Percentiles rank a stretch among this genome's conserved stretches.
phyloP scores from a whole-genome alignment of 2,329 filamentous ascomycete species.

The Venturia aucupariae region DNA sequence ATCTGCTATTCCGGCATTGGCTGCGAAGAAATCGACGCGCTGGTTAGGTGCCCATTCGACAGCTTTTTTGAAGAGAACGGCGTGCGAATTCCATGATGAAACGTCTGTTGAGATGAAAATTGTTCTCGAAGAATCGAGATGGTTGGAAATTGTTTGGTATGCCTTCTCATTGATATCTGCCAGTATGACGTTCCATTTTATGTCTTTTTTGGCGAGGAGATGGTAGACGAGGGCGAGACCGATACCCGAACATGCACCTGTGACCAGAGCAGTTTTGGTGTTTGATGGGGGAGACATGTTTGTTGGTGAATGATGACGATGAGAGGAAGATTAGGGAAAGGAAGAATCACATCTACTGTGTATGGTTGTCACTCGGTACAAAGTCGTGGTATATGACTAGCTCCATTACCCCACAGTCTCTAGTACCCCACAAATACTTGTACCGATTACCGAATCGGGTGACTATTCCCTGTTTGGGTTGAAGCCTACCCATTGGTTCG shows the following conservation, averaged over 20 bases:
- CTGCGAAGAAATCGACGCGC: slow-evolving; percentile 8
- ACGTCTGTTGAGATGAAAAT: slow-evolving; percentile 7
- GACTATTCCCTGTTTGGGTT: neutral
- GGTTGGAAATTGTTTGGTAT: neutral
- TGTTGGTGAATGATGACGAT: neutral
- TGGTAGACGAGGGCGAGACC: slow-evolving; percentile 28
- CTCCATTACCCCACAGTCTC: neutral
- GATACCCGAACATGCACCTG: slow-evolving; percentile 30
- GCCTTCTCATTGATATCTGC: slow-evolving; percentile 4
- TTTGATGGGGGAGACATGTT: neutral
- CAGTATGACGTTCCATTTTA: neutral
- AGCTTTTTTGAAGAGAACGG: neutral
- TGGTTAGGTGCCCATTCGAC: neutral
- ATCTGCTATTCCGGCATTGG: slow-evolving; percentile 10
- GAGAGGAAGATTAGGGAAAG: neutral
- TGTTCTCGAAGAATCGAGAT: neutral
- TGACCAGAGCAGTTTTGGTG: slow-evolving; percentile 22
- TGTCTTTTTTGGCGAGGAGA: slow-evolving; percentile 21
- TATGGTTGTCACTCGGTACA: neutral
- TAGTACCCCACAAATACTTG: neutral
- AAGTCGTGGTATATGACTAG: neutral
- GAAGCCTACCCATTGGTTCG: neutral
- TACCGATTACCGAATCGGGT: neutral
- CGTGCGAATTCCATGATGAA: neutral
- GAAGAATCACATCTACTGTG: neutral